Base-by-base conservation (phyloP, 23 red algal genomes). In the Gracilaria caudata region DNA sequence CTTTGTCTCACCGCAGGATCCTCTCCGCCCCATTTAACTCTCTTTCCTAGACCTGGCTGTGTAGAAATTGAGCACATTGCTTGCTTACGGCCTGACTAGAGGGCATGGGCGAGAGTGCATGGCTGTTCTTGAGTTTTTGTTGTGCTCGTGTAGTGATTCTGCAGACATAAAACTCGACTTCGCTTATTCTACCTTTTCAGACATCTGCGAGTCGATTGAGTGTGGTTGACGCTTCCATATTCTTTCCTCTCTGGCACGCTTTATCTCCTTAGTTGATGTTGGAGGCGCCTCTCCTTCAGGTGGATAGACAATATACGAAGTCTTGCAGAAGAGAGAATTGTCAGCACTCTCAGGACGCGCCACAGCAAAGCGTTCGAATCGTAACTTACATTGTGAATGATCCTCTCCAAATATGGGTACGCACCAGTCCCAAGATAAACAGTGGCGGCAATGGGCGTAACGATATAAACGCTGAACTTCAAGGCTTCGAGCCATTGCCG, bases 381-480 rank as follows among this genome's bases (percentile, higher is more conserved):
- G 7, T 17, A 66, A 36, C 61, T 66, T 75, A 92, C 89, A 21
- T 84, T 71, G 20, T 73, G 89, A 44, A 92, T 92, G n/a, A 92
- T 92, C 44, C 41, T 83, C 54, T 92, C 89, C 78, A 92, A 51
- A 71, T 92, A 92, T 4, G 89, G 89, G 70, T 92, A 92, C 20
- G 89, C 89, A 1, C 89, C 89, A 23, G 89, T 84, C 21, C 89
- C 89, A 39, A 92, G 73, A 37, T 92, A 92, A 17, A 84, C 68
- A 14, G 89, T 84, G 45, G 90, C 90, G 13, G 73, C 90, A 40
- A 93, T 85, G 10, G 90, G 90, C 8, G 82, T 81, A 35, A 56
- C 57, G 54, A 93, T 71, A 63, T 93, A 93, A 55, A 93, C 72
- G 37, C 46, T 64, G 64, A 93, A 93, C 90, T 93, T 93, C 20